Conservation (phyloP, 495 filamentous ascomycete species). For the Hypomontagnella monticulosa region DNA sequence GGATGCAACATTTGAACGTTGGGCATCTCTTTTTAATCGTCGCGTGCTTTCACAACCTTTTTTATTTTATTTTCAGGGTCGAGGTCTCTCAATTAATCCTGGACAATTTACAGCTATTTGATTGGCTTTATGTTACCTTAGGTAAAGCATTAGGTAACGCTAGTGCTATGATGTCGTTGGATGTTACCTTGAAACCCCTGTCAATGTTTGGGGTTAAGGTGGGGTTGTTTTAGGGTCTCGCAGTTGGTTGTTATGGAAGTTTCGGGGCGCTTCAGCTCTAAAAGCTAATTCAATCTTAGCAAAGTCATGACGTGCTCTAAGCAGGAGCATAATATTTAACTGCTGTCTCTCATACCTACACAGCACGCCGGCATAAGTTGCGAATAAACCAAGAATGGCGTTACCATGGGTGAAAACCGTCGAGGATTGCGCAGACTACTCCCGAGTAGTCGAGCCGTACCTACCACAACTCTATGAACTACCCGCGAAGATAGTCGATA, state of each 20-base stretch:
- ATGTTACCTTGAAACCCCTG: constrained; percentile 2
- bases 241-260: too few relatives aligned
- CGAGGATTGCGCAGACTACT: constrained; percentile 76
- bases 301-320: constrained; percentile 36
- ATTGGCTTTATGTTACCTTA: constrained; percentile 15
- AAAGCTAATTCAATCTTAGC: background rate
- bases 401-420: constrained; percentile 75
- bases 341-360: background rate
- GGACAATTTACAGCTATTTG: constrained; percentile 1
- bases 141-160: background rate
- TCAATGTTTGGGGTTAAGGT: background rate
- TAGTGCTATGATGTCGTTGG: background rate
- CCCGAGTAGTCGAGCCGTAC: constrained; percentile 76
- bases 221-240: background rate
- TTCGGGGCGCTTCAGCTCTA: too few relatives aligned
- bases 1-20: too few relatives aligned
- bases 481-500: constrained; percentile 68
- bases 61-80: constrained; percentile 8
- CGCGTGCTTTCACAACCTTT: constrained; percentile 30
- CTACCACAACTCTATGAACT: constrained; percentile 79
- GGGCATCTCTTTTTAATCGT: background rate
- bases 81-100: constrained; percentile 12
- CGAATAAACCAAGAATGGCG: constrained; percentile 57
- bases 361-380: constrained; percentile 1
- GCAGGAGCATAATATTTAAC: constrained; percentile 9